Conservation (phyloP, 345 rosid species). For the Salix purpurea region DNA sequence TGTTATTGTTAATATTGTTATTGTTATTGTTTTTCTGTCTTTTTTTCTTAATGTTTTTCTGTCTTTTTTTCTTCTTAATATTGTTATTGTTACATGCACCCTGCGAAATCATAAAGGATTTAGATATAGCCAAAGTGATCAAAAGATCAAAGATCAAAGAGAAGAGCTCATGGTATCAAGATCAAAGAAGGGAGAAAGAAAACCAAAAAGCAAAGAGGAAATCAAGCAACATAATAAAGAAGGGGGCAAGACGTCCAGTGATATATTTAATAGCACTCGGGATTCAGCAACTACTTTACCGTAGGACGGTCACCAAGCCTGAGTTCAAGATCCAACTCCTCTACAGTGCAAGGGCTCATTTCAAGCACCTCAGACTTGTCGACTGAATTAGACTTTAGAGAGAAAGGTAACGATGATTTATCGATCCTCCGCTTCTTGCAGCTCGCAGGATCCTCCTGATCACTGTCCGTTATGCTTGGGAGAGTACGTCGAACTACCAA, state of each 20-base stretch:
- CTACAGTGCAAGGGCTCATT: constrained; percentile 36
- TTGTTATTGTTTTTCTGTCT: too few relatives aligned
- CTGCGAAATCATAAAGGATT: constrained; percentile 13
- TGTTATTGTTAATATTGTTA: too few relatives aligned
- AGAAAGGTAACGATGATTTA: constrained; percentile 40
- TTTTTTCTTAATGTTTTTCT: too few relatives aligned
- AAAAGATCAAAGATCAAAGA: constrained; percentile 16
- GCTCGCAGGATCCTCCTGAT: constrained; percentile 13
- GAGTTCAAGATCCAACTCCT: constrained; percentile 92
- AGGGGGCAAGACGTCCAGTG: constrained; percentile 16
- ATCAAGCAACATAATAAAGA: constrained; percentile 11
- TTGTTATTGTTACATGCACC: constrained; percentile 31
- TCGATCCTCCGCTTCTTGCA: constrained; percentile 53
- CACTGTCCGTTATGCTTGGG: constrained; percentile 27
- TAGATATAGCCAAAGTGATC: constrained; percentile 20
- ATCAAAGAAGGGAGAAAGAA: neutral
- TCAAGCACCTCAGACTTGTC: constrained; percentile 35
- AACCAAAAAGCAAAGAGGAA: constrained; percentile 7
- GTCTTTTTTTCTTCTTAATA: too few relatives aligned
- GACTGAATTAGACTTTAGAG: constrained; percentile 36
- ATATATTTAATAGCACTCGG: constrained; percentile 11
- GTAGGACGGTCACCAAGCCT: constrained; percentile 70
- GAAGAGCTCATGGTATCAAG: constrained; percentile 15
- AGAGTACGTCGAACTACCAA: constrained; percentile 41
- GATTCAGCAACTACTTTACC: constrained; percentile 37